Percentiles rank a stretch among this genome's conserved stretches.
Conservation (phyloP, 2,329 filamentous ascomycete genomes). For the Mariannaea elegans region DNA sequence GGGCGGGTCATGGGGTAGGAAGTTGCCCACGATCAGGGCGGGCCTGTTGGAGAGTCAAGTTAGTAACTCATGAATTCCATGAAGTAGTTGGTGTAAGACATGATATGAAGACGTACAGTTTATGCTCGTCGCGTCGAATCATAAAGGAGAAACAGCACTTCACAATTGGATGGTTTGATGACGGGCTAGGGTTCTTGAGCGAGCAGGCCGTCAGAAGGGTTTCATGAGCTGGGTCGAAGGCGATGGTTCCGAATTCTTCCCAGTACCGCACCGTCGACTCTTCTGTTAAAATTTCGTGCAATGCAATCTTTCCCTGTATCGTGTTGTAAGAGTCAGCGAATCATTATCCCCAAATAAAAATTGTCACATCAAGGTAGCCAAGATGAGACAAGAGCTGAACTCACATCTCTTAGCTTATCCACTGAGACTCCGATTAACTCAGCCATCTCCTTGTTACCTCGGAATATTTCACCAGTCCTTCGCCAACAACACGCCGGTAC, state of each 20-base stretch:
- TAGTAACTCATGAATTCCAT: conserved; percentile 38
- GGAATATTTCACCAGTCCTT: conserved; percentile 94
- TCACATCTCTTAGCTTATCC: conserved; percentile 87
- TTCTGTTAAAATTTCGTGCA: conserved; percentile 96
- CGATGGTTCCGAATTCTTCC: conserved; percentile 98
- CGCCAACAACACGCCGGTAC: conserved; percentile 98
- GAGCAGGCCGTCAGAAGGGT: conserved; percentile 94
- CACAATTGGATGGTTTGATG: conserved; percentile 75
- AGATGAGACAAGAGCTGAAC: conserved; percentile 47
- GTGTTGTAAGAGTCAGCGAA: conserved; percentile 28
- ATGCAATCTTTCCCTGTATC: conserved; percentile 84
- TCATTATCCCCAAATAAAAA: neutral
- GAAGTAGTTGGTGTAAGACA: neutral
- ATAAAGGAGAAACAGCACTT: conserved; percentile 98
- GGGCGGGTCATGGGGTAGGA: conserved; percentile 81
- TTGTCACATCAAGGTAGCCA: conserved; percentile 12
- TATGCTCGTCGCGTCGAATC: conserved; percentile 92
- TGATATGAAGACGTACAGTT: conserved; percentile 75
- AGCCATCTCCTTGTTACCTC: conserved; percentile 98
- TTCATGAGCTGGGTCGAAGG: conserved; percentile 93
- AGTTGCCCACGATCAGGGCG: conserved; percentile 95
- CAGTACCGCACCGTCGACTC: conserved; percentile 96
- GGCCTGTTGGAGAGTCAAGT: conserved; percentile 66
- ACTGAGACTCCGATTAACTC: conserved; percentile 94
- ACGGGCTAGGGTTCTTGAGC: conserved; percentile 80